Evolutionary conservation across 2,329 filamentous ascomycete species (phyloP), one percentile per base, ranked within the genome.

Genomic region (Paecilomyces dactylethromorphus): DNA sequence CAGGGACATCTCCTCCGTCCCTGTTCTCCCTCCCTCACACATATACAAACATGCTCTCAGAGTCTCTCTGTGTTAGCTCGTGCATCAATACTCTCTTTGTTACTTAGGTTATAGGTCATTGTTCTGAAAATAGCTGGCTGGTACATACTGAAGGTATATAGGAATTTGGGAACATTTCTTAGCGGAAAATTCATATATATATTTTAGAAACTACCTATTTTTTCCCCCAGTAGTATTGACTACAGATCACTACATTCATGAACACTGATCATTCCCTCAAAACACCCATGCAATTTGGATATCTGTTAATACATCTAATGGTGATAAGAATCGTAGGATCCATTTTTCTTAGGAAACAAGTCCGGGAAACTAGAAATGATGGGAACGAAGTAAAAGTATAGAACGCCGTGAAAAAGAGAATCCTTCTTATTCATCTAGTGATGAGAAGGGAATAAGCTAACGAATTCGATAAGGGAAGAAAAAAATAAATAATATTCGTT

Each of bases 381-480:
- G 21, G 39, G 39, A 45, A 18, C 4, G 7, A 18, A 45, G n/a
- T 18, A 18, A 45, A 45, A 21, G 39, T 18, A 21, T 45, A 18
- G 18, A 45, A 45, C 39, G 39, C 39, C 39, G n/a, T 45, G 15
- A 45, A 45, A 10, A 45, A n/a, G 13, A 2, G 5, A 45, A 21
- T n/a, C 39, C 39, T 18, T 45, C 39, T 45, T 45, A 21, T 8
- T 7, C 39, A n/a, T 45, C 39, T 52, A 52, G 22, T 24, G 50
- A 29, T 24, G 26, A 52, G 50, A 52, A 21, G 15, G 12, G 29
- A 52, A 21, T 13, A 22, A 50, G 4, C 32, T 4, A 33, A 33
- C 32, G 13, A 33, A 15, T 33, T 11, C 2, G 32, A 33, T 3
- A 33, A 18, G 12, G 45, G 54, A 73, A 69, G 15, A 74, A 76